These are phyloP conservation scores for Sclerotinia trifoliorum DNA, from an alignment of 2,329 filamentous ascomycete genomes.

Conservation along the genomic window DNA sequence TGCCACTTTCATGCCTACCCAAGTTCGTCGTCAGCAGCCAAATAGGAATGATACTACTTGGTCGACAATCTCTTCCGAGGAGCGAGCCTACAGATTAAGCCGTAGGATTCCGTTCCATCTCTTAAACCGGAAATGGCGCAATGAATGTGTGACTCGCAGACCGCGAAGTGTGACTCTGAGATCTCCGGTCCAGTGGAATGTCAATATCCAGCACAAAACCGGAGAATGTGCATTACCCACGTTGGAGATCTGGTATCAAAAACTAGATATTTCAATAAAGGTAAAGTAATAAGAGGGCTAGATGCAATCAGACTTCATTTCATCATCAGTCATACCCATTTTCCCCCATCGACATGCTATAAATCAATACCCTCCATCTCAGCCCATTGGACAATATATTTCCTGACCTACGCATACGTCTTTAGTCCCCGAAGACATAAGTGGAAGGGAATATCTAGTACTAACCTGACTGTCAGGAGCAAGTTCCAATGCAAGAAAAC, in stretches of 20 bases:
- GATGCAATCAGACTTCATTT: not conserved
- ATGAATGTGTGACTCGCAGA: not conserved
- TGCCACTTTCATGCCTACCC: not conserved
- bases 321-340: not conserved
- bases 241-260: too few relatives aligned
- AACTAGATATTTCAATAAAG: not conserved
- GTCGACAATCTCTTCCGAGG: not conserved
- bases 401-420: slow-evolving; percentile 24
- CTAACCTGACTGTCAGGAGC: slow-evolving; percentile 81
- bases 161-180: not conserved
- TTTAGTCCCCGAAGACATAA: slow-evolving; percentile 19
- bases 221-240: not conserved
- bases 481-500: slow-evolving; percentile 71
- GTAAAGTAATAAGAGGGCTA: not conserved
- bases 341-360: not conserved
- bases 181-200: not conserved
- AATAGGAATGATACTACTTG: not conserved
- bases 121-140: not conserved
- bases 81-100: not conserved
- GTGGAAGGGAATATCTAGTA: slow-evolving; percentile 24
- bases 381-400: slow-evolving; percentile 26
- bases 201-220: not conserved
- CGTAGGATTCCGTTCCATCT: not conserved
- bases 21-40: not conserved
- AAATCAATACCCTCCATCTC: slow-evolving; percentile 23